Base-by-base conservation (phyloP, 2,329 filamentous ascomycete species). In the Xylariomycetidae sp. region DNA sequence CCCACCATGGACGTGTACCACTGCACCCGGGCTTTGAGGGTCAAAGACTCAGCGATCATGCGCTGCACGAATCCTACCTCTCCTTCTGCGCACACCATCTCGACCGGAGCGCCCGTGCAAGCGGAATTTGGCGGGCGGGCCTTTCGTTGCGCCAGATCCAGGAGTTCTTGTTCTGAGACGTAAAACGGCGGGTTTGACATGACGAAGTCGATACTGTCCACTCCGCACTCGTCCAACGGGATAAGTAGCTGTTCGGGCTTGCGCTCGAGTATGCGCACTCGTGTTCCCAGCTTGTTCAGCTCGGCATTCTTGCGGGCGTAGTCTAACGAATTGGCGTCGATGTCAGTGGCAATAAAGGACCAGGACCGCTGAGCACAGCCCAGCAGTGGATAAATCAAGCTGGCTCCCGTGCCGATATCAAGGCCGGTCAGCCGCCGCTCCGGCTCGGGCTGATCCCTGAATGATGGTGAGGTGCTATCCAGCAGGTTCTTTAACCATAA, bases 181-280 rank as follows among this genome's bases (percentile, higher is more conserved):
- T 95, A 96, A 62, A 98, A 98, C 0, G 92, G 92, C 0, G 92
- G 92, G 47, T 98, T 98, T 43, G 83, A 90, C 79, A 96, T 93
- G 38, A 76, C 79, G 55, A 96, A 95, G 53, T 90, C 81, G 26
- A 94, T 67, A 3, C 42, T 52, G 6, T 62, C 54, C 4, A 74
- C 53, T 15, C 56, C 59, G 1, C 79, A 52, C 1, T 67, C 67
- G 24, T 77, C 64, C 0, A 87, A 53, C 0, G 83, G 79, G 5
- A 96, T 69, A 2, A 95, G 61, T 0, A 63, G 48, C 22, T 72
- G 74, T 0, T 62, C 53, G 0, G 64, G 46, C 0, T 63, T 57
- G 2, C 77, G 78, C 25, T 70, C 56, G 0, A 86, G 49, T 1
- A 95, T 54, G 4, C 59, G 74, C 37, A 94, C 82, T 0, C 83